These are phyloP conservation scores for Daldinia decipiens DNA, from an alignment of 495 filamentous ascomycete genomes.

Conservation along the genomic window DNA sequence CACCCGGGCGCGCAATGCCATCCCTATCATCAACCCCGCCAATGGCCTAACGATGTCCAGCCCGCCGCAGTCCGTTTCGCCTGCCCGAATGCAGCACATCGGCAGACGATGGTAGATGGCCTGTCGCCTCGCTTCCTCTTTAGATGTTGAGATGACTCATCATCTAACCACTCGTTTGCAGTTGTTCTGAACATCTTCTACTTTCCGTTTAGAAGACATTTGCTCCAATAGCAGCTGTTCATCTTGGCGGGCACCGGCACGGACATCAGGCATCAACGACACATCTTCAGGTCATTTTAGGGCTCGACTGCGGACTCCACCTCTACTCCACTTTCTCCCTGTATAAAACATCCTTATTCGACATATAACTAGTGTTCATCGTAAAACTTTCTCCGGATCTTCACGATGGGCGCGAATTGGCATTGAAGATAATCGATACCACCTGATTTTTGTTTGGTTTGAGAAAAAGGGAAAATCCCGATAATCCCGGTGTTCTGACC, in stretches of 20 bases:
- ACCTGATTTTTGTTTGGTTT: slow-evolving; percentile 49
- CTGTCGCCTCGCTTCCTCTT: slow-evolving; percentile 43
- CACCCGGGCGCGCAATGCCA: slow-evolving; percentile 90
- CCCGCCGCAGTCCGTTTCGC: slow-evolving; percentile 90
- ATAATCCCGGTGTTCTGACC: slow-evolving; percentile 44
- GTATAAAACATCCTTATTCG: slow-evolving; percentile 52
- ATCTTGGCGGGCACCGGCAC: slow-evolving; percentile 50
- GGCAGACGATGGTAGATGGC: slow-evolving; percentile 61
- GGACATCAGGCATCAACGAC: slow-evolving; percentile 48
- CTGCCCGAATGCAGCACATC: slow-evolving; percentile 79
- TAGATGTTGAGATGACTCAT: slow-evolving; percentile 40
- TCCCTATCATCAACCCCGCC: slow-evolving; percentile 96
- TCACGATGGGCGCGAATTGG: slow-evolving; percentile 37
- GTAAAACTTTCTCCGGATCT: slow-evolving; percentile 23
- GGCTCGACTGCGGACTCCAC: slow-evolving; percentile 43
- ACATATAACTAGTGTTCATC: slow-evolving; percentile 49
- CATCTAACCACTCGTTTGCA: slow-evolving; percentile 37
- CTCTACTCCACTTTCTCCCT: slow-evolving; percentile 43
- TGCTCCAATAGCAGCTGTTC: slow-evolving; percentile 43
- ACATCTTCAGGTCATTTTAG: slow-evolving; percentile 39
- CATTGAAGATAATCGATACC: slow-evolving; percentile 52
- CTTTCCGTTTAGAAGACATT: slow-evolving; percentile 46
- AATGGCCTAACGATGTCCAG: slow-evolving; percentile 89
- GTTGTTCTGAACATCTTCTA: slow-evolving; percentile 47
- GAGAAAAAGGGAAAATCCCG: slow-evolving; percentile 41